These are phyloP conservation scores for Trichoderma sp. DNA, from an alignment of 2,329 filamentous ascomycete species.

Conservation along the genomic window DNA sequence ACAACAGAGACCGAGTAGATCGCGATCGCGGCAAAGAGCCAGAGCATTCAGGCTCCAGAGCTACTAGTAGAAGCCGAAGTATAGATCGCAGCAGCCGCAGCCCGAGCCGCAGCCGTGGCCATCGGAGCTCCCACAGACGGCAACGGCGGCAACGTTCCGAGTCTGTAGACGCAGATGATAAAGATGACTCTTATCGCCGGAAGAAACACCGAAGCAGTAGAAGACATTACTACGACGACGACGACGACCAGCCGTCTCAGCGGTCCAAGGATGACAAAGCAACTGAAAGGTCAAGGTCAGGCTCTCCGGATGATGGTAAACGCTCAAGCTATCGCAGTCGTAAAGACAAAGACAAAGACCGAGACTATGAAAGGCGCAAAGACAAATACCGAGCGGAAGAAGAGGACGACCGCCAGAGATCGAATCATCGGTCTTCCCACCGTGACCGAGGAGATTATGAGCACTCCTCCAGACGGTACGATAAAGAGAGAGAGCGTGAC, in stretches of 20 bases:
- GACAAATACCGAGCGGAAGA: conserved; percentile 52
- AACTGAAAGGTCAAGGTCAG: conserved; percentile 64
- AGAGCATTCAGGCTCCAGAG: conserved; percentile 41
- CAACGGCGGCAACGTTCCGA: conserved; percentile 58
- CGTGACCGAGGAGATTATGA: conserved; percentile 48
- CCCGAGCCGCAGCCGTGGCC: conserved; percentile 48
- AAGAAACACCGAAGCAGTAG: conserved; percentile 54
- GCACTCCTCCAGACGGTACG: conserved; percentile 38
- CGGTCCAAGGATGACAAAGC: conserved; percentile 48
- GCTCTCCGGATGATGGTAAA: conserved; percentile 63
- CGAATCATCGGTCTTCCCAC: conserved; percentile 49
- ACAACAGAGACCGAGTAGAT: conserved; percentile 26
- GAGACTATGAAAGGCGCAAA: conserved; percentile 46
- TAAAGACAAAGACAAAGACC: conserved; percentile 56
- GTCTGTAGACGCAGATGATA: conserved; percentile 53
- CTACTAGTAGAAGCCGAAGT: conserved; percentile 39
- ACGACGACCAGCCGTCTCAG: conserved; percentile 52
- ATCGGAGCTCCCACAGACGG: conserved; percentile 53
- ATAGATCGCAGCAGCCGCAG: conserved; percentile 46
- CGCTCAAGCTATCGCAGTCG: conserved; percentile 64
- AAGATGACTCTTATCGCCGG: conserved; percentile 53
- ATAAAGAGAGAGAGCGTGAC: conserved; percentile 46
- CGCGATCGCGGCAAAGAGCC: conserved; percentile 31
- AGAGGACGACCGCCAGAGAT: conserved; percentile 49
- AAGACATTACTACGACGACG: conserved; percentile 46